Base-by-base conservation (phyloP, 2,329 filamentous ascomycete genomes). In the Ophiostoma fasciatum region DNA sequence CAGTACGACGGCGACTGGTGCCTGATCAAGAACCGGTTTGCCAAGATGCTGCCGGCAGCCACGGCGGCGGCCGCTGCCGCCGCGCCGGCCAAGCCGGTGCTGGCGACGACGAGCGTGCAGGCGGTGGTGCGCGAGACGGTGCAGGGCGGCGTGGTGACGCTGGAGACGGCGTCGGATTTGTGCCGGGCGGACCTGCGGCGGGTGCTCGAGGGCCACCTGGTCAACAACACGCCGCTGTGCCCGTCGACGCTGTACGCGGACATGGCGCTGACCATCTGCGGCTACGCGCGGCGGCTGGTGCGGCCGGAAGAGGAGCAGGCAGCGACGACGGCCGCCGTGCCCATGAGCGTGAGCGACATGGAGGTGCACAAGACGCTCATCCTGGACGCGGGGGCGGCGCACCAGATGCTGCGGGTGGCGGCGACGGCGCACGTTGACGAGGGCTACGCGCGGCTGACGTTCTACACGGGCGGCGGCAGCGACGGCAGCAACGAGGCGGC, bases 351-450 rank as follows among this genome's bases (percentile, higher is more conserved):
- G 15, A 64, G 63, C 43, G 61, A 74, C 33, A 74, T 84, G 62
- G 71, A 78, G 50, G 76, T 81, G 2, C 66, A 66, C 34, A 81
- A 82, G 63, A 73, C 78, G 23, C 61, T 87, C 41, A 78, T 85
- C 42, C 63, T 68, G 29, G 54, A 66, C 36, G 51, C 59, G 28
- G 56, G 52, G 20, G 51, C 56, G 9, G 52, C 56, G 38, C 59
- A 57, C 25, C 76, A 81, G 50, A 64, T 78, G 35, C 56, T 82
- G 21, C 66, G 71, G 46, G 61, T 78, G 45, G 66, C 68, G 33
- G 70, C 68, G 37, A 71, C 62, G n/a, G 68, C 68, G 29, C 65
- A 81, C 45, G 61, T 71, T 15, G 62, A 66, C 37, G 54, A 61
- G 28, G 68, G 68, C 35, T 55, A 60, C 27, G 69, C 74, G 15